Percentiles rank a stretch among this genome's conserved stretches.
Evolutionary conservation across 306 rosid species (phyloP).

Genomic region (Psophocarpus tetragonolobus): DNA sequence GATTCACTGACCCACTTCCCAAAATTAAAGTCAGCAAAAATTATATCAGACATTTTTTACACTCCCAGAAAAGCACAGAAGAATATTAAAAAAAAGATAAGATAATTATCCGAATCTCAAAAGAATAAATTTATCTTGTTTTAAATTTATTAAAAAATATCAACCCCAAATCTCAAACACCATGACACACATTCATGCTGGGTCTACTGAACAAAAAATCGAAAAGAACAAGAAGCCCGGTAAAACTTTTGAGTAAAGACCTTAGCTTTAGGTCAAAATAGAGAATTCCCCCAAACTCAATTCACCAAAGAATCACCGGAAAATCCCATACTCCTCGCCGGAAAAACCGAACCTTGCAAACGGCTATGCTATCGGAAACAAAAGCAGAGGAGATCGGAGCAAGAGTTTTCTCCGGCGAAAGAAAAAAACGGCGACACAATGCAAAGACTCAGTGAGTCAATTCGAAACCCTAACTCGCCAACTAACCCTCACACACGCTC

Average conservation of each 20-base stretch:
- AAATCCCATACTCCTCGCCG: conserved; percentile 39
- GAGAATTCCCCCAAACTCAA: conserved; percentile 30
- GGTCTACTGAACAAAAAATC: conserved; percentile 20
- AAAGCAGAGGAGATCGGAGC: conserved; percentile 14
- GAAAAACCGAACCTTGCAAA: conserved; percentile 22
- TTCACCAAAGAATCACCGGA: conserved; percentile 33
- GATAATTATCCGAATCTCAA: conserved; percentile 15
- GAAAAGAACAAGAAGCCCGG: not conserved
- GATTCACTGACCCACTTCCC: conserved; percentile 27
- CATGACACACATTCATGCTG: not conserved
- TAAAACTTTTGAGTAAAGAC: conserved; percentile 24
- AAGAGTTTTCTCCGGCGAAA: conserved; percentile 23
- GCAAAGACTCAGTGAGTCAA: conserved; percentile 23
- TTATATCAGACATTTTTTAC: not conserved
- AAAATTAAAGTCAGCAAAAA: conserved; percentile 33
- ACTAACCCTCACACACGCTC: conserved; percentile 1
- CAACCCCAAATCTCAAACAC: conserved; percentile 33
- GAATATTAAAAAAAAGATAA: not conserved
- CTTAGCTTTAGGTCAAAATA: conserved; percentile 44
- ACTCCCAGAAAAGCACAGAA: conserved; percentile 22
- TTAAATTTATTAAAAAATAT: not conserved
- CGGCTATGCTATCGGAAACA: not conserved
- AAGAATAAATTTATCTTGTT: not conserved
- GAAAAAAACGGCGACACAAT: conserved; percentile 22
- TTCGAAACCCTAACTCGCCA: conserved; percentile 40